Conservation (phyloP, 306 rosid genomes). For the Argentina anserina region DNA sequence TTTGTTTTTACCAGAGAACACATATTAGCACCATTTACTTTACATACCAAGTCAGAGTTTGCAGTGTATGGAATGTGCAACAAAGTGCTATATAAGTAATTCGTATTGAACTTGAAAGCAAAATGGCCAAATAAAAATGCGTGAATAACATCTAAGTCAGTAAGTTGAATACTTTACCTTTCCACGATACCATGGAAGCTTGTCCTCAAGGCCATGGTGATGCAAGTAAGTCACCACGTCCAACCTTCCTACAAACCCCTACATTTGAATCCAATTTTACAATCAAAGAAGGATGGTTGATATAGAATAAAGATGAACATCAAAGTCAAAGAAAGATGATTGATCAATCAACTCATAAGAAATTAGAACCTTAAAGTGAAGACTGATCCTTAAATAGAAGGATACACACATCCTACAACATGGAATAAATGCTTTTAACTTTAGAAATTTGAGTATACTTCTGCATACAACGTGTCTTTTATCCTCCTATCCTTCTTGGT, state of each 20-base stretch:
- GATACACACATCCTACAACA: no score
- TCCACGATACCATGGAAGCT: slow-evolving; percentile 97
- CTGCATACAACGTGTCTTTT: no score
- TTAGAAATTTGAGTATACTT: no score
- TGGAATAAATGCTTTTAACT: no score
- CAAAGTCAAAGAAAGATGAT: not conserved
- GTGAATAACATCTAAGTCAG: not conserved
- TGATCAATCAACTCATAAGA: not conserved
- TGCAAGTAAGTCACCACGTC: slow-evolving; percentile 92
- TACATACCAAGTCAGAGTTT: not conserved
- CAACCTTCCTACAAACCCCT: slow-evolving; percentile 90
- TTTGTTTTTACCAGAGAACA: slow-evolving; percentile 10
- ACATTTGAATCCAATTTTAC: slow-evolving; percentile 13
- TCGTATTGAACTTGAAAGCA: not conserved
- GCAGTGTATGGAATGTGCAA: not conserved
- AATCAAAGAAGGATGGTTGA: slow-evolving; percentile 6
- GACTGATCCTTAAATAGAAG: no score
- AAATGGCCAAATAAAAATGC: not conserved
- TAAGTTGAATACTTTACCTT: slow-evolving; percentile 42
- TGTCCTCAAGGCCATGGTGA: slow-evolving; percentile 93
- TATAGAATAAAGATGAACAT: not conserved
- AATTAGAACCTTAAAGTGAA: slow-evolving; percentile 34
- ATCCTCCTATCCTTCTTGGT: no score
- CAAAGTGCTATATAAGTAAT: not conserved
- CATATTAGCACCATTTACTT: not conserved